Evolutionary conservation across 495 filamentous ascomycete genomes (phyloP).

Genomic region (Penicillium odoratum): DNA sequence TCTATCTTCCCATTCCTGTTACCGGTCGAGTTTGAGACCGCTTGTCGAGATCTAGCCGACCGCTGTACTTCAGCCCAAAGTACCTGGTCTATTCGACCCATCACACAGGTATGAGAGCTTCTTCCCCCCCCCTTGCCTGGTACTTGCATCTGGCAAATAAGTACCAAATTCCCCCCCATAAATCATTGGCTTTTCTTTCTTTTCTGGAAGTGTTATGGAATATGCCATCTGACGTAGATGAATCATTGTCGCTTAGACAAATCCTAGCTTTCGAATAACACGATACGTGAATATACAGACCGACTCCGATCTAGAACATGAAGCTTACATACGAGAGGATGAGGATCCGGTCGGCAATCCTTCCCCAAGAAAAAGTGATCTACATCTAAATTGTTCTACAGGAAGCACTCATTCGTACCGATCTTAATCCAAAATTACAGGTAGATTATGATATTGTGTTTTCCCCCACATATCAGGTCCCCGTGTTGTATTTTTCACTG

Average conservation of each 20-base stretch:
- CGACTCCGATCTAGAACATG: conserved; percentile 15
- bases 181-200: too few relatives aligned
- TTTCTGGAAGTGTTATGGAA: conserved; percentile 10
- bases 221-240: conserved; percentile 11
- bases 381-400: conserved; percentile 15
- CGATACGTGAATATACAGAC: conserved; percentile 25
- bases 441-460: conserved; percentile 56
- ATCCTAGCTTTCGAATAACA: conserved; percentile 38
- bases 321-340: conserved; percentile 24
- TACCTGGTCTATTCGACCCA: conserved; percentile 31
- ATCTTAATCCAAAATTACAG: conserved; percentile 31
- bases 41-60: conserved; percentile 58
- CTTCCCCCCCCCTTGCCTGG: conserved; percentile 12
- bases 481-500: conserved; percentile 52
- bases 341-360: conserved; percentile 38
- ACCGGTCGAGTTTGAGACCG: conserved; percentile 57
- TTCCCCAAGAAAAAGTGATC: conserved; percentile 2
- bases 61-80: conserved; percentile 27
- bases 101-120: conserved; percentile 31
- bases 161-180: not conserved
- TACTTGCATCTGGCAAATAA: conserved; percentile 12
- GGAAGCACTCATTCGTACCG: conserved; percentile 43
- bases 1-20: conserved; percentile 55
- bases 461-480: conserved; percentile 52
- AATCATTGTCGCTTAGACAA: conserved; percentile 19